These are phyloP conservation scores for Nakazawaea wickerhamii DNA, from an alignment of 805 yeast genomes.

Conservation along the genomic window DNA sequence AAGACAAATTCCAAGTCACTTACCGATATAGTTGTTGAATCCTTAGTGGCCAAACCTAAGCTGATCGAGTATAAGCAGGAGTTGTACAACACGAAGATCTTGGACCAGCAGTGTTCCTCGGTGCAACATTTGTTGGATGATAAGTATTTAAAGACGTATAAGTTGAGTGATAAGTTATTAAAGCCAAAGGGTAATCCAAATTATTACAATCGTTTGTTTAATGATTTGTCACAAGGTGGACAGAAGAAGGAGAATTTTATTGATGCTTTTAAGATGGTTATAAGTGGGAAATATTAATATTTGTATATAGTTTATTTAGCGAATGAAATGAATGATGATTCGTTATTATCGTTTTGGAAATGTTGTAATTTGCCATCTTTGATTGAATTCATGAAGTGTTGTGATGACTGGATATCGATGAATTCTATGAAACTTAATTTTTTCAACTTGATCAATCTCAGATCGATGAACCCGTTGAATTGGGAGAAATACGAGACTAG, in stretches of 20 bases:
- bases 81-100: constrained; percentile 41
- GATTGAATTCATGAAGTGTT: constrained; percentile 19
- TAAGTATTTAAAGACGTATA: constrained; percentile 59
- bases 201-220: constrained; percentile 66
- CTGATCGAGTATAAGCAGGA: constrained; percentile 39
- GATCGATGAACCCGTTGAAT: constrained; percentile 57
- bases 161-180: constrained; percentile 58
- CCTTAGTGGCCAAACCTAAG: constrained; percentile 21
- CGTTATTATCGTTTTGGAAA: constrained; percentile 16
- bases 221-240: constrained; percentile 58
- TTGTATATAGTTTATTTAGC: constrained; percentile 22
- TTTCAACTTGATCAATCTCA: constrained; percentile 61
- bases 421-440: constrained; percentile 81
- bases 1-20: constrained; percentile 28
- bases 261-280: constrained; percentile 66
- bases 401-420: constrained; percentile 46
- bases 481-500: constrained; percentile 42
- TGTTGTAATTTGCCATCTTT: constrained; percentile 15
- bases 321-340: constrained; percentile 22
- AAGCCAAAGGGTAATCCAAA: constrained; percentile 82
- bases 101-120: constrained; percentile 51
- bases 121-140: constrained; percentile 52
- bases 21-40: constrained; percentile 6
- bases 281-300: constrained; percentile 57
- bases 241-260: constrained; percentile 60